Evolutionary conservation across 2,329 filamentous ascomycete genomes (phyloP), one percentile per base, ranked within the genome.

Genomic region (Beauveria bassiana): DNA sequence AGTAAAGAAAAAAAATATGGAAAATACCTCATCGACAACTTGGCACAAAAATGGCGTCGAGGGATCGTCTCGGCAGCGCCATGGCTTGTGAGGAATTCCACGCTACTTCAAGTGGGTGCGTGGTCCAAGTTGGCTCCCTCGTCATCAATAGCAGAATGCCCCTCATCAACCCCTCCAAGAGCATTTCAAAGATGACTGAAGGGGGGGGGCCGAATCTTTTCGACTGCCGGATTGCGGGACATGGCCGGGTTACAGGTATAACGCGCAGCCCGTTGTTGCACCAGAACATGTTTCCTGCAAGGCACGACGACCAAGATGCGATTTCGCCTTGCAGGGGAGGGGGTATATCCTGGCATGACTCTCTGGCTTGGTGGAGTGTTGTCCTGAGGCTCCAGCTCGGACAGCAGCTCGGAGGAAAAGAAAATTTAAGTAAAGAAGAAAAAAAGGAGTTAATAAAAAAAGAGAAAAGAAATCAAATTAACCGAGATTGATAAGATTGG

Each of bases 1-100:
- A 31, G 5, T n/a, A 12, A 28, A 5, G 12, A 14, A 10, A 46
- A 2, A 28, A 28, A 28, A 14, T 12, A 38, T 5, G 5, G 12
- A 46, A 54, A 60, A 60, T 47, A 28, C 40, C 58, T 31, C 58
- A 60, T 53, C 42, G 16, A 18, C 26, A 56, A 22, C 59, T 50
- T 53, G 42, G 59, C 51, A 16, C 43, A 46, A 26, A 22, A 16
- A 28, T 34, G 47, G 38, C 42, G 28, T 59, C 18, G 58, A 46
- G 42, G 38, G 51, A 61, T 61, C 59, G 51, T 5, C 51, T 26
- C 8, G 12, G 45, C 22, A 42, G 34, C 16, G 45, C 46, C 47
- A 24, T 59, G 20, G 31, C 22, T 40, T 53, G 20, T 47, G 26
- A n/a, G 34, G n/a, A 51, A 51, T 24, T 38, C 22, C 24, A 34